These are phyloP conservation scores for Malassezia furfur DNA, from an alignment of 1,284 basidiomycete species.

Conservation along the genomic window DNA sequence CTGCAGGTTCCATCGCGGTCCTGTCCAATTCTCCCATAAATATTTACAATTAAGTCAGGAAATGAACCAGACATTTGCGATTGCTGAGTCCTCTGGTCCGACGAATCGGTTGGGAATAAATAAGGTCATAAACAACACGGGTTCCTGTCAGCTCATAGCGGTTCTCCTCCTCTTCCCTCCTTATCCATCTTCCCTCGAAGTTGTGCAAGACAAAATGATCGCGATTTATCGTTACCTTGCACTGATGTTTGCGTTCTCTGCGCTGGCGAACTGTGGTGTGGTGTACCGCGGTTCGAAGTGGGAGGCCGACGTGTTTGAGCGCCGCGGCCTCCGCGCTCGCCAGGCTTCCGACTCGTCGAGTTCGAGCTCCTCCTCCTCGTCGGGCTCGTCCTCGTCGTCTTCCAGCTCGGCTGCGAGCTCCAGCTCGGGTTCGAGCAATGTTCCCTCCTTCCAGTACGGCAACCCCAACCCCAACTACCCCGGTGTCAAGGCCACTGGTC, in stretches of 20 bases:
- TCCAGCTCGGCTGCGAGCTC: neutral
- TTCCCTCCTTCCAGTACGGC: constrained; percentile 33
- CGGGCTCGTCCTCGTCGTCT: neutral
- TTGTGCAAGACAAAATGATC: neutral
- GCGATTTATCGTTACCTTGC: neutral
- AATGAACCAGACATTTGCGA: no score
- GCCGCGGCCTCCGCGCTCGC: neutral
- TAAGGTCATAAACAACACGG: no score
- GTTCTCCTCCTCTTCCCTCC: no score
- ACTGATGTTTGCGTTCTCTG: neutral
- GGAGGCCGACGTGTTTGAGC: neutral
- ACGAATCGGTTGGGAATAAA: no score
- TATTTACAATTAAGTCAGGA: no score
- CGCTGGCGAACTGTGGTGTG: neutral
- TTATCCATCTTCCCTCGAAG: no score
- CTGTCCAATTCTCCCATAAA: no score
- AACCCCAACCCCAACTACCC: constrained; percentile 26
- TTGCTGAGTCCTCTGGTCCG: no score
- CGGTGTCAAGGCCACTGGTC: constrained; percentile 29
- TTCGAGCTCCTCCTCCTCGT: neutral
- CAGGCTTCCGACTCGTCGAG: neutral
- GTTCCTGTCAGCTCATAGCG: no score
- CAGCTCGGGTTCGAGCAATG: neutral
- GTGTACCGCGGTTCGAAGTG: neutral
- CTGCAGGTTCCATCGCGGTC: no score